Evolutionary conservation across 2,329 filamentous ascomycete genomes (phyloP), one percentile per base, ranked within the genome.

Genomic region (Clarireedia paspali): DNA sequence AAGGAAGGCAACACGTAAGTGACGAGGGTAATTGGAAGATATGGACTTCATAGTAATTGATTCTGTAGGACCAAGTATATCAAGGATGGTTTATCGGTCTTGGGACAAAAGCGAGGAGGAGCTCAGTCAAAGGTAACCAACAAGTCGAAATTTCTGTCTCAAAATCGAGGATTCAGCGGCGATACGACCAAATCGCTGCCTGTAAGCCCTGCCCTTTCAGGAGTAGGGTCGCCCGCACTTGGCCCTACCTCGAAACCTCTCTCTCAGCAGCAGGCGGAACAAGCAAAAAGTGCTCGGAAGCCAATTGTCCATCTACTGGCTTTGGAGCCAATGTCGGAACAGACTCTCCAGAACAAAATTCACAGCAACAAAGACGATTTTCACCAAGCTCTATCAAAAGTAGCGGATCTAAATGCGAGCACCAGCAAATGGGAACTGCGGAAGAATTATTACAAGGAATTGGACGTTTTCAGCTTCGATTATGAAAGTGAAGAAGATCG

Each of bases 391-490:
- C 68, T 86, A 10, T 73, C 78, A 47, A 86, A 84, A 69, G 80
- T 83, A 23, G 82, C 80, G 30, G 77, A 80, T 56, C 75, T 75
- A 53, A 74, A 78, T 56, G 60, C 73, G 4, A 5, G 14, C 23
- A 71, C 71, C 4, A 74, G 79, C 58, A 81, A 75, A 61, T 86
- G 79, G 75, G 70, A 72, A 36, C 69, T 85, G 62, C 76, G 77
- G 59, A 82, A 80, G 69, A 70, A 74, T 24, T 80, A 76, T 59
- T 86, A 78, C 77, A 84, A 78, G 68, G 83, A 86, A 60, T 74
- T 86, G 14, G 82, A 86, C 61, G 79, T 84, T 23, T 86, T 79
- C 76, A 78, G 75, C 56, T 84, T 83, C 66, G 71, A 78, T 27
- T 86, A 85, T 64, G 72, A 73, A 46, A 73, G 68, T 39, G 70